Base-by-base conservation (phyloP, 306 rosid species). In the Vigna radiata region DNA sequence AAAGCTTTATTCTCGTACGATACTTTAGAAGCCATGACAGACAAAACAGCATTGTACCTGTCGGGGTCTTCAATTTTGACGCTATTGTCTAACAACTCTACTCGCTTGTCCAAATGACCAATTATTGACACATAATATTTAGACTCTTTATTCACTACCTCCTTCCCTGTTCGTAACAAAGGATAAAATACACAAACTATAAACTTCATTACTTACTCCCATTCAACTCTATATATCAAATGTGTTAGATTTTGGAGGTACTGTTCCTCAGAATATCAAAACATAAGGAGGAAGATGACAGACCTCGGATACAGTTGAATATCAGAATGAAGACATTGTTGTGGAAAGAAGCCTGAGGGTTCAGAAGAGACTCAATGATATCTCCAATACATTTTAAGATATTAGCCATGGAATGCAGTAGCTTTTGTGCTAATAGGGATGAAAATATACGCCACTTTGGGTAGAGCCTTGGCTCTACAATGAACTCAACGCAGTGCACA, bases 11-110 rank as follows among this genome's bases (percentile, higher is more conserved):
- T 89, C 79, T 89, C 93, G 39, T 86, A 89, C 0, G 89, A 61
- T 36, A 49, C 81, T 81, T 89, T 89, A 12, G 93, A 75, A 47
- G 90, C 93, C 90, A 89, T 86, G 73, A 85, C 77, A 14, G 81
- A 72, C 64, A 89, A 86, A 5, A 80, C 83, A 27, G 75, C 78
- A 72, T 77, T 29, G 21, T 89, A 83, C 17, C 27, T 85, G 11
- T 0, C 13, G 5, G 41, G 62, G 49, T 89, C 90, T 50, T 68
- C 82, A 37, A 50, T 64, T 66, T 80, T 70, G 60, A 83, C 72
- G 64, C 9, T 39, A 13, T 6, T 16, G 31, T 85, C 89, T 68
- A 85, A 70, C 77, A 86, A 60, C 68, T 53, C 61, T 47, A 86
- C 65, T 64, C 90, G 41, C 56, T 9, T 49, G 80, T 87, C 90